Evolutionary conservation across 139 green algal species (phyloP), one percentile per base, ranked within the genome.

Genomic region (Closterium sp.): DNA sequence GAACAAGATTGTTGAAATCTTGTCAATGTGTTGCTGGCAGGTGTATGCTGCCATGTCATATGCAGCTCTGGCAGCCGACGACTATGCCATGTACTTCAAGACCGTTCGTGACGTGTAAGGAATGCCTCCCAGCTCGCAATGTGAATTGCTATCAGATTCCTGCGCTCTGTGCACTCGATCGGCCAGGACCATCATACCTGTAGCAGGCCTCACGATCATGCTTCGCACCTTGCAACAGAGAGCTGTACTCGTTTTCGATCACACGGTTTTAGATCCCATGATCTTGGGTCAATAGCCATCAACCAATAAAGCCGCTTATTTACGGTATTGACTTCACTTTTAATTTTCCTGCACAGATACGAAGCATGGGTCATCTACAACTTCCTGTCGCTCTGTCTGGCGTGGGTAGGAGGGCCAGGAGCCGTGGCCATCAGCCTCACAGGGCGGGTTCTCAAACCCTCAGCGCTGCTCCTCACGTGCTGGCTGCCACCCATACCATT

Each of bases 341-440:
- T 1, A 69, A 69, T 69, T 9, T 12, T 69, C 43, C 7, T 69
- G 8, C 23, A 69, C 91, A 94, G 91, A 21, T 94, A 94, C 31
- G 91, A 99, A 91, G 97, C 98, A 6, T 99, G 96, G 95, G 96
- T 99, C 28, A 98, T 99, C 89, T 99, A 99, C 95, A 99, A 98
- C 91, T 99, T 99, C 95, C 95, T 98, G 76, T 95, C 95, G 0
- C 94, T 99, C 30, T 98, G 97, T 90, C 94, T 99, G 88, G 97
- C 96, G 0, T 99, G 98, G 90, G 96, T 99, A 23, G 98, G 98
- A 4, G 98, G 98, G 0, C 97, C 98, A 0, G 98, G 98, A 3
- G 95, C 95, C 1, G 97, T 99, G 33, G 97, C 98, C 64, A 96
- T 97, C 3, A 97, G 97, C 91, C 95, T 97, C 87, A 95, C 97